Base-by-base conservation (phyloP, 345 rosid genomes). In the Salix viminalis region DNA sequence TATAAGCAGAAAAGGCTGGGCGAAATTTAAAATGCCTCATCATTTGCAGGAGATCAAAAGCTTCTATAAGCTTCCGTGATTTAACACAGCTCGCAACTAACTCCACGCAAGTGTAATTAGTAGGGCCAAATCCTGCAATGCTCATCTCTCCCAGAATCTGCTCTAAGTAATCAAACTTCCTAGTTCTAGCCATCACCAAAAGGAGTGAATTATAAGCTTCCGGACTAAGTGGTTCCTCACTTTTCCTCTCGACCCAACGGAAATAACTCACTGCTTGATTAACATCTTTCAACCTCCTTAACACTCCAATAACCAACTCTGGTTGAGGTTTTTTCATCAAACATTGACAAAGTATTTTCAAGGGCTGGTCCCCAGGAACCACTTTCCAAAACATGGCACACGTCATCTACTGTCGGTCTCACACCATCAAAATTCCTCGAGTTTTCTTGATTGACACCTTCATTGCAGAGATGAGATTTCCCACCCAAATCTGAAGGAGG, bases 21-120 rank as follows among this genome's bases (percentile, higher is more conserved):
- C 96, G 88, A 72, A 93, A 93, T 75, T 89, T 93, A 83, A 96
- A 93, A 84, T 88, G 92, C 84, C 97, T 89, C 98, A 96, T 90
- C 61, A 85, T 85, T 79, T 93, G 94, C 72, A 93, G 76, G 2
- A 93, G 74, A 73, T 92, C 92, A 75, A 89, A 93, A 77, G 91
- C 96, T 80, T 92, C 96, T 78, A 80, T 90, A 28, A 88, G 87
- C 90, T 82, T 92, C 75, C 71, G 83, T 7, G 80, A 86, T 85
- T 83, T 91, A 61, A 96, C 90, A 39, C 91, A 91, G 78, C 86
- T 86, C 42, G 28, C 54, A 80, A 93, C 83, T 78, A 96, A 80
- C 85, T 92, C 94, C 32, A 89, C 82, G 70, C 88, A 86, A 1
- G 87, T 73, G 70, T 62, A 76, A 80, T 78, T 86, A 62, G 90